Base-by-base conservation (phyloP, 75 land plant species). In the Sequoiadendron giganteum region DNA sequence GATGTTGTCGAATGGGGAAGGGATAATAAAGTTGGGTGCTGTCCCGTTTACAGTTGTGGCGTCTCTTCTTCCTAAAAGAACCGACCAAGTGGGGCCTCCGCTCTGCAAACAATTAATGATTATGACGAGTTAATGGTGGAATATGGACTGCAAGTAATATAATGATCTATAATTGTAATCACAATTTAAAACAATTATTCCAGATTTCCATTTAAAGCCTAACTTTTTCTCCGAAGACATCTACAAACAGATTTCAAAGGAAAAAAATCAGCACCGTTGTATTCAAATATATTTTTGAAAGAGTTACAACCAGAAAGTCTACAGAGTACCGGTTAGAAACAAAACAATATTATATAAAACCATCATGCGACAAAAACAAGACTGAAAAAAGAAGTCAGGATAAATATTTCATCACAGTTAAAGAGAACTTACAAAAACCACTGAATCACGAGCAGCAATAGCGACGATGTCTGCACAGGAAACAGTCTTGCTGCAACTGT, bases 61-160 rank as follows among this genome's bases (percentile, higher is more conserved):
- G 82, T 96, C 98, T 49, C 93, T 91, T 89, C 98, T 92, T 21
- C 98, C 98, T 5, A 96, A 87, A 14, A 84, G 70, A 25, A 96
- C 95, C 19, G 47, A 85, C 97, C 95, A 95, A 9, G 87, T 48
- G n/a, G 91, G 93, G n/a, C 95, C 97, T 79, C 95, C 95, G 56
- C 92, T 90, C 95, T 95, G 83, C 82, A 89, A 34, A n/a, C 55
- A 52, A 52, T 78, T 58, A 85, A 61, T 77, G 6, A 25, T 30
- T 34, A 21, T 28, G 72, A 45, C 10, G 9, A 15, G 0, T 52
- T 42, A 82, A 7, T 55, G 38, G 38, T 36, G 10, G 10, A 49
- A 10, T 49, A 49, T 49, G 1, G n/a, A n/a, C n/a, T n/a, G n/a
- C n/a, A n/a, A n/a, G n/a, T n/a, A n/a, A n/a, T n/a, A n/a, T n/a